phyloP scores from a whole-genome alignment of 1,284 basidiomycete species.

The Pascua sp. region DNA sequence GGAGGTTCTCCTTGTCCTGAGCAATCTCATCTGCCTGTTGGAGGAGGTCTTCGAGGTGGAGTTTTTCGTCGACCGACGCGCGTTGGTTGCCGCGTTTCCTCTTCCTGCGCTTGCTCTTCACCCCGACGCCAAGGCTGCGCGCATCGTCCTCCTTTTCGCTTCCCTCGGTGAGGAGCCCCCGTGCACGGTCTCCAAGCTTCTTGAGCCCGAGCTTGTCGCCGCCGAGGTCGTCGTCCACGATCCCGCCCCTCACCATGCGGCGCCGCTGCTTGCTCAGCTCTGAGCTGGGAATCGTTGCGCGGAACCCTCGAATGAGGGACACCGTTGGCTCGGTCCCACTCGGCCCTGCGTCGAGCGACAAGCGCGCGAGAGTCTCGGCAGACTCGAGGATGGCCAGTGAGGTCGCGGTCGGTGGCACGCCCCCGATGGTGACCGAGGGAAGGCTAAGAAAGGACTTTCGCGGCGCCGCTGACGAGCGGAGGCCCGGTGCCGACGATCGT shows the following conservation, averaged over 20 bases:
- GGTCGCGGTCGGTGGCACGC: constrained; percentile 63
- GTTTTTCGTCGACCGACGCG: constrained; percentile 61
- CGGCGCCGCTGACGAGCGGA: background rate
- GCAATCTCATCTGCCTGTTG: constrained; percentile 78
- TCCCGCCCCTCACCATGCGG: constrained; percentile 62
- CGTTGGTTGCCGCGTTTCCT: constrained; percentile 63
- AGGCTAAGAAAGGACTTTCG: too few relatives aligned
- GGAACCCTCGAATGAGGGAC: constrained; percentile 72
- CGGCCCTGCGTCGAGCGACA: constrained; percentile 64
- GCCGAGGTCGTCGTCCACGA: constrained; percentile 62
- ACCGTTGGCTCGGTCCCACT: constrained; percentile 53
- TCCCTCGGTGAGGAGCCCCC: constrained; percentile 65
- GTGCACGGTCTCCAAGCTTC: constrained; percentile 68
- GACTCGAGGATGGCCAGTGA: constrained; percentile 80
- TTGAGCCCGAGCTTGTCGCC: constrained; percentile 67
- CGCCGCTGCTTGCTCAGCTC: constrained; percentile 70
- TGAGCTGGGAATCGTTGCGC: constrained; percentile 84
- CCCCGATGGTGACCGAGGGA: too few relatives aligned
- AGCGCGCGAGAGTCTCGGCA: constrained; percentile 68
- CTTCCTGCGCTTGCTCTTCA: constrained; percentile 57
- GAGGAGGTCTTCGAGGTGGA: constrained; percentile 75
- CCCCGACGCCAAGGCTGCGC: constrained; percentile 39
- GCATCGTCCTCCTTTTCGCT: constrained; percentile 11
- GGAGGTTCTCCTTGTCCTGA: constrained; percentile 82
- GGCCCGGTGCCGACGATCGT: background rate